Conservation (phyloP, 345 rosid genomes). For the Eucalyptus cloeziana region DNA sequence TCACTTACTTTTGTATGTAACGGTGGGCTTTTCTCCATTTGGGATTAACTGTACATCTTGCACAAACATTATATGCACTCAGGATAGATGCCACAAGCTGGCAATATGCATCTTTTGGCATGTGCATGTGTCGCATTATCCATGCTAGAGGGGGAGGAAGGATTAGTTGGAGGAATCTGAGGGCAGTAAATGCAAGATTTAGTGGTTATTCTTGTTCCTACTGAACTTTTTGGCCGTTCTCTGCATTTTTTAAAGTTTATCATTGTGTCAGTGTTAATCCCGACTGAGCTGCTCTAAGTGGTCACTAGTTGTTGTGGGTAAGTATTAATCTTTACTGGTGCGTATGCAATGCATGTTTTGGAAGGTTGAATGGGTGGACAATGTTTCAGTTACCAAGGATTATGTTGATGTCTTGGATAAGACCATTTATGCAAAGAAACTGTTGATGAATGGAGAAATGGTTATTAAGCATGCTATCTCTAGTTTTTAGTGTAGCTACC, state of each 20-base stretch:
- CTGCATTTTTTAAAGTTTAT: not conserved
- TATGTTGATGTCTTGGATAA: not conserved
- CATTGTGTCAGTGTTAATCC: not conserved
- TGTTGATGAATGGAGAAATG: not conserved
- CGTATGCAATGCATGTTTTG: not conserved
- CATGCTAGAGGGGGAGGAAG: not conserved
- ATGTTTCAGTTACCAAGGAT: not conserved
- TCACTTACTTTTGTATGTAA: not conserved
- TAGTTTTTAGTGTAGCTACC: not conserved
- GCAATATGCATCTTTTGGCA: not conserved
- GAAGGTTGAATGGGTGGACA: not conserved
- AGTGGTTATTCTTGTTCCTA: not conserved
- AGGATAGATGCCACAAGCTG: not conserved
- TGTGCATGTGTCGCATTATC: not conserved
- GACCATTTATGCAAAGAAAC: not conserved
- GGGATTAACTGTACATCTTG: not conserved
- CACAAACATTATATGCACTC: not conserved
- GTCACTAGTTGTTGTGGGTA: not conserved
- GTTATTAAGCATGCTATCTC: not conserved
- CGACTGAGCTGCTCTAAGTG: not conserved
- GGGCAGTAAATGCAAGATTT: not conserved
- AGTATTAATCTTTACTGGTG: not conserved
- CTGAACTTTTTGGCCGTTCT: not conserved
- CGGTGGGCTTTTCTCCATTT: not conserved
- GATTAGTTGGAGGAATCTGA: not conserved